Percentiles rank a stretch among this genome's conserved stretches.
Conservation (phyloP, 345 rosid genomes). For the Lenwebbia sp. region DNA sequence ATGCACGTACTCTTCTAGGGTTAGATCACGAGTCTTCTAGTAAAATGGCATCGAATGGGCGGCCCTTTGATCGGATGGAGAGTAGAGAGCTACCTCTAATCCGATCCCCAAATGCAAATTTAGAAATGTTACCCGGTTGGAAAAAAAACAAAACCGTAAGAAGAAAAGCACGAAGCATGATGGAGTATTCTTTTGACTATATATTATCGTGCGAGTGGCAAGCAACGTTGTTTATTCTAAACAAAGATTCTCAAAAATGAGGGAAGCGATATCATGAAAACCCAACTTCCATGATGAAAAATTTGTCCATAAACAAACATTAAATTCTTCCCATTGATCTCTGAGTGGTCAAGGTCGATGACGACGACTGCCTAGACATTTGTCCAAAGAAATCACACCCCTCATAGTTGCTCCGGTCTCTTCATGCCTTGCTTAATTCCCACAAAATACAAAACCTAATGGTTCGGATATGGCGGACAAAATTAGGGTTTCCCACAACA, state of each 20-base stretch:
- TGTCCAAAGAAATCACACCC: not conserved
- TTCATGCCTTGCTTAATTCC: slow-evolving; percentile 31
- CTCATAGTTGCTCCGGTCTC: slow-evolving; percentile 21
- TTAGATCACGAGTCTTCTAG: not conserved
- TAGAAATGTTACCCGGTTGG: not conserved
- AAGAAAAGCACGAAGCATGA: not conserved
- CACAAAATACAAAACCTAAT: slow-evolving; percentile 7
- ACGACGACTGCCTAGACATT: not conserved
- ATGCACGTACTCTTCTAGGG: not conserved
- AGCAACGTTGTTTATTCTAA: not conserved
- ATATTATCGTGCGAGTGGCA: not conserved
- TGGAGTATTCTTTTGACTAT: not conserved
- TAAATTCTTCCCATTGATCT: not conserved
- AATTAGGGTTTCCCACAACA: slow-evolving; percentile 35
- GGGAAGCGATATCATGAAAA: not conserved
- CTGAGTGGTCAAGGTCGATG: not conserved
- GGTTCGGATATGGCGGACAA: slow-evolving; percentile 41
- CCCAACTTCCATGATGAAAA: not conserved
- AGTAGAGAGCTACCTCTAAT: not conserved
- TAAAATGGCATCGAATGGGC: not conserved
- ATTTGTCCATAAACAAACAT: not conserved
- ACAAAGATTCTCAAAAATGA: not conserved
- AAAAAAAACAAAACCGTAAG: not conserved
- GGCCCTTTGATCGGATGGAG: not conserved
- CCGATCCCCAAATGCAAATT: not conserved